Evolutionary conservation across 83 land plant genomes (phyloP).

Genomic region (Picea engelmannii): DNA sequence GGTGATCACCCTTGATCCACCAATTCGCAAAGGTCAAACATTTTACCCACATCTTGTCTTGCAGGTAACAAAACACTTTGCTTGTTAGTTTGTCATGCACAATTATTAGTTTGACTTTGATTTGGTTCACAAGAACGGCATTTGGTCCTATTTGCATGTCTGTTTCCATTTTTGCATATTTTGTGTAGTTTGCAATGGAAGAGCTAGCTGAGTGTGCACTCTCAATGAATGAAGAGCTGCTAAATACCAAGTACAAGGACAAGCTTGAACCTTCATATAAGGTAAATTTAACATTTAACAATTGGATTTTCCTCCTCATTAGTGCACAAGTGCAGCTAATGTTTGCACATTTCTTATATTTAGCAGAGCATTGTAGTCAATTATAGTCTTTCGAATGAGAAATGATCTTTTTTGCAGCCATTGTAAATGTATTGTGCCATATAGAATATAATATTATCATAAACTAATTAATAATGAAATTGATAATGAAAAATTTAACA

Average conservation of each 20-base stretch:
- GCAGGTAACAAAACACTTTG: constrained; percentile 53
- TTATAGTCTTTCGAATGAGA: too few species aligned
- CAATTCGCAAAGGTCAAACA: constrained; percentile 88
- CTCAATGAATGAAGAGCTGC: constrained; percentile 61
- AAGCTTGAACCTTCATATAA: constrained; percentile 68
- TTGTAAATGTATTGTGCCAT: too few species aligned
- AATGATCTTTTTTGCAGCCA: too few species aligned
- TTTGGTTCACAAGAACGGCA: constrained; percentile 11
- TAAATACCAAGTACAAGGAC: constrained; percentile 75
- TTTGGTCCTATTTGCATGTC: neutral
- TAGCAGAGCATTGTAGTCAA: too few species aligned
- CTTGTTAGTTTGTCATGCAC: neutral
- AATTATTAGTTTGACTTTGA: constrained; percentile 3
- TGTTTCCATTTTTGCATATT: constrained; percentile 3
- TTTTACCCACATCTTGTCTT: constrained; percentile 85
- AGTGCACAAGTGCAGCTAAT: neutral
- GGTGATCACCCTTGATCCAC: constrained; percentile 81
- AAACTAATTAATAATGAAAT: too few species aligned
- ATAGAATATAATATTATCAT: too few species aligned
- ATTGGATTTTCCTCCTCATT: neutral
- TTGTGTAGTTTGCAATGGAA: constrained; percentile 71
- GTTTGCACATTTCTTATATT: too few species aligned
- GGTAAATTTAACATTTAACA: constrained; percentile 33
- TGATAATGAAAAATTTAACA: too few species aligned
- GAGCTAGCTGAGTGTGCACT: constrained; percentile 47